Base-by-base conservation (phyloP, 2,329 filamentous ascomycete species). In the Lecanicillium sp. region DNA sequence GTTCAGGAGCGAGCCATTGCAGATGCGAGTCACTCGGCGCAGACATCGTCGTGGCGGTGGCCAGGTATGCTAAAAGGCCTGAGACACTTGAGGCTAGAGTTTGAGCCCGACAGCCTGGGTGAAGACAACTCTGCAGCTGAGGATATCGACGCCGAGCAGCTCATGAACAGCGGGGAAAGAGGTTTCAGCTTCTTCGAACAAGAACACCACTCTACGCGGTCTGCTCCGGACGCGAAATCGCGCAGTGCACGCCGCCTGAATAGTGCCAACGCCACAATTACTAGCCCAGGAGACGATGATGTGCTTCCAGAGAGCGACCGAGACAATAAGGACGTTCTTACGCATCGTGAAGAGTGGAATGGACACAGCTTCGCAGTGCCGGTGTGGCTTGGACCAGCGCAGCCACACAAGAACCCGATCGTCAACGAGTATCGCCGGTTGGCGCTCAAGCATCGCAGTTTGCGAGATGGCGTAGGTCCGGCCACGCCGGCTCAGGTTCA, bases 51-150 rank as follows among this genome's bases (percentile, higher is more conserved):
- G n/a, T 52, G 64, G 49, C 68, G 70, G 4, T 65, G 65, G 1
- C 70, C 75, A 2, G 55, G 65, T 2, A 56, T 74, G 3, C 60
- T 83, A 5, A 56, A 59, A 3, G 80, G 79, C 10, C 63, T 84
- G n/a, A 67, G 72, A 46, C 69, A 73, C 49, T 57, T 84, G 14
- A 62, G 70, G 2, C 62, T 84, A 5, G 79, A 83, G 56, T 74
- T 83, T 51, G 70, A 73, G 21, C 60, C 66, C 0, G 72, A 73
- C 40, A 62, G 65, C 2, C 60, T 61, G 10, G 65, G 69, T 3
- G 67, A 69, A 20, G 56, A 62, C 15, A 59, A 62, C 14, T 61
- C 61, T 5, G 55, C 58, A 3, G 54, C 56, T 2, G 62, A 60
- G 10, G 65, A 66, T 15, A 49, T 71, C 3, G 70, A 75, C 42